Evolutionary conservation across 768 basidiomycete genomes (phyloP).

Genomic region (Lactifluus subvellereus): DNA sequence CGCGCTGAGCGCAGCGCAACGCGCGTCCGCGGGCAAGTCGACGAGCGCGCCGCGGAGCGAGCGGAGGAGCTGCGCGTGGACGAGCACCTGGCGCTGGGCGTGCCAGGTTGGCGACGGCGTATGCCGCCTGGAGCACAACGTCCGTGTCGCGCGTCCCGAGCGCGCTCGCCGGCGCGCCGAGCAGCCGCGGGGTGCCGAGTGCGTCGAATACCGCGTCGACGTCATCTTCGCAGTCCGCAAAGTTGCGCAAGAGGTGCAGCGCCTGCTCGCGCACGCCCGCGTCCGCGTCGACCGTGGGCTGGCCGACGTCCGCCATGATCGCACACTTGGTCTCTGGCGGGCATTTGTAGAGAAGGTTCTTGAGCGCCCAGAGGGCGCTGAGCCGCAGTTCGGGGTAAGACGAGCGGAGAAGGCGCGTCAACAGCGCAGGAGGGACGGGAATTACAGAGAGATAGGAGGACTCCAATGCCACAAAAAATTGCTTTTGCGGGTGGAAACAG

Average conservation of each 20-base stretch:
- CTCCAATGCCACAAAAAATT: too few species aligned
- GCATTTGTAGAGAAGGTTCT: slow-evolving; percentile 72
- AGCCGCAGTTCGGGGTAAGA: slow-evolving; percentile 52
- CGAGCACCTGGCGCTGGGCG: slow-evolving; percentile 42
- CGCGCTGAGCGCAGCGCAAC: slow-evolving; percentile 55
- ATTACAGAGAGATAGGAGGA: too few species aligned
- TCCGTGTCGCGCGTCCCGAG: slow-evolving; percentile 49
- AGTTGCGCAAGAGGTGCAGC: slow-evolving; percentile 57
- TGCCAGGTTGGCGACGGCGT: slow-evolving; percentile 59
- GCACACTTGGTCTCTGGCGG: slow-evolving; percentile 50
- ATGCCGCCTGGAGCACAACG: slow-evolving; percentile 54
- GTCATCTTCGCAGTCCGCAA: slow-evolving; percentile 57
- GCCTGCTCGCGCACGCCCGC: slow-evolving; percentile 65
- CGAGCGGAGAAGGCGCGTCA: too few species aligned
- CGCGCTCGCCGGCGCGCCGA: slow-evolving; percentile 42
- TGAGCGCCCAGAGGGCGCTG: slow-evolving; percentile 81
- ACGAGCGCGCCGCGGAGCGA: slow-evolving; percentile 53
- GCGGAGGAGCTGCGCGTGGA: slow-evolving; percentile 48
- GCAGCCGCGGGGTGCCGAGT: slow-evolving; percentile 42
- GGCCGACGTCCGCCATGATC: slow-evolving; percentile 66
- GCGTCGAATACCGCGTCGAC: slow-evolving; percentile 53
- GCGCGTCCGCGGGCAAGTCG: slow-evolving; percentile 50
- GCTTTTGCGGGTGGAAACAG: too few species aligned
- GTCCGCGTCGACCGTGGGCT: slow-evolving; percentile 50
- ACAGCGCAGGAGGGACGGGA: too few species aligned